Conservation (phyloP, 495 filamentous ascomycete genomes). For the Penicillium verhagenii region DNA sequence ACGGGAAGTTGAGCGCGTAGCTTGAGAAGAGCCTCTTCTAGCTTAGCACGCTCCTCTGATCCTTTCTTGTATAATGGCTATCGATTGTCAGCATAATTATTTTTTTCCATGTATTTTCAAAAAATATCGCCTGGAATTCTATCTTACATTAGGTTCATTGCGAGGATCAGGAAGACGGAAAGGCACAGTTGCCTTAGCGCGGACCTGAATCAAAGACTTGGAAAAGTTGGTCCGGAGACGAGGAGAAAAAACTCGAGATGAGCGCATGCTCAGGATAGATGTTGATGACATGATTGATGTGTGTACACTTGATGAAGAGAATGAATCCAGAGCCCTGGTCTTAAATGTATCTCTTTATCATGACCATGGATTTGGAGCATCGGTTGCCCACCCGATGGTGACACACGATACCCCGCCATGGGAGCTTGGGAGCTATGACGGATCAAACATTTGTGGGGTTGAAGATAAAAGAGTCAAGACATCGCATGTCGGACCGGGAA, state of each 20-base stretch:
- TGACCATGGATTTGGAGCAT: neutral
- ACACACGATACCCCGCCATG: slow-evolving; percentile 1
- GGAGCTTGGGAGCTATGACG: neutral
- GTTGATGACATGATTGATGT: slow-evolving; percentile 22
- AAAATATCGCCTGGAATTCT: too few relatives aligned
- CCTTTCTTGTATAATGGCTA: slow-evolving; percentile 74
- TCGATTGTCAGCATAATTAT: neutral
- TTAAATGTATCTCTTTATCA: neutral
- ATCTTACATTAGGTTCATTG: slow-evolving; percentile 41
- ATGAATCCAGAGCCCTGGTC: neutral
- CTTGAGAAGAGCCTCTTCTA: slow-evolving; percentile 61
- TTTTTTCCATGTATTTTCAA: neutral
- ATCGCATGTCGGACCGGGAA: neutral
- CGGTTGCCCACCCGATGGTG: neutral
- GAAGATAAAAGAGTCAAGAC: neutral
- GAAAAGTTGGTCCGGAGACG: slow-evolving; percentile 13
- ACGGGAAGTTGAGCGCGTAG: slow-evolving; percentile 50
- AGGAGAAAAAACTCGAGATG: slow-evolving; percentile 12
- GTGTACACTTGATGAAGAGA: neutral
- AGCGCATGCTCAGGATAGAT: slow-evolving; percentile 21
- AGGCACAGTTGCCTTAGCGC: slow-evolving; percentile 30
- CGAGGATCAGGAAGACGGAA: slow-evolving; percentile 36
- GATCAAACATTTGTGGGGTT: neutral
- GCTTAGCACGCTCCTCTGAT: slow-evolving; percentile 64
- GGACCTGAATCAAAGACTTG: slow-evolving; percentile 18